Percentiles rank a stretch among this genome's conserved stretches.
These are phyloP conservation scores for Pinguiococcus pyrenoidosus DNA, from an alignment of 108 stramenopile species.

Conservation along the genomic window DNA sequence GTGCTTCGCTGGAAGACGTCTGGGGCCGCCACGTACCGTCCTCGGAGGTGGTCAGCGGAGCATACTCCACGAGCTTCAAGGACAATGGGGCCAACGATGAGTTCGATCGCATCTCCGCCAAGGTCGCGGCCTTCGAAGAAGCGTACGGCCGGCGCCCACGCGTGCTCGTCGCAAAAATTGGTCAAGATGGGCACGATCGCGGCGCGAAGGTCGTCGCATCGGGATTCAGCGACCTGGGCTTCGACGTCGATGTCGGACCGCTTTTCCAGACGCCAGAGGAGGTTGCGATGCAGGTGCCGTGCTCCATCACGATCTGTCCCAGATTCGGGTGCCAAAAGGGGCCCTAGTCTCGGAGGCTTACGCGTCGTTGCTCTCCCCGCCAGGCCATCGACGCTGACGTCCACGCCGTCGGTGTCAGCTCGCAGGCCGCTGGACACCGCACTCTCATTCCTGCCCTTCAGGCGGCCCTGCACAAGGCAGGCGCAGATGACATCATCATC, in stretches of 20 bases:
- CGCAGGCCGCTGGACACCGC: constrained; percentile 92
- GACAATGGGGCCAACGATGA: constrained; percentile 46
- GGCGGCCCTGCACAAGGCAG: constrained; percentile 56
- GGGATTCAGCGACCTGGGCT: constrained; percentile 87
- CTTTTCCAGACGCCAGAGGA: constrained; percentile 90
- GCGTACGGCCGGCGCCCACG: constrained; percentile 83
- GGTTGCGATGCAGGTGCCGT: constrained; percentile 74
- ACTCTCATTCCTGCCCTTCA: constrained; percentile 83
- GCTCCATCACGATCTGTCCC: no score
- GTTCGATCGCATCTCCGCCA: constrained; percentile 52
- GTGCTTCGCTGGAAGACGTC: constrained; percentile 73
- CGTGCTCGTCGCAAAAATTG: constrained; percentile 96
- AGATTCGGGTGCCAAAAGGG: no score
- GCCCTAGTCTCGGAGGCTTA: no score
- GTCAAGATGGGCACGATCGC: constrained; percentile 95
- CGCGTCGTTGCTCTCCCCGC: no score
- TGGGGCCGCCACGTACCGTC: constrained; percentile 85
- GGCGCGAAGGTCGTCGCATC: constrained; percentile 94
- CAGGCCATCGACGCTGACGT: constrained; percentile 89
- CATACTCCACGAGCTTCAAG: constrained; percentile 52
- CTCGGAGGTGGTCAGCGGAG: constrained; percentile 79
- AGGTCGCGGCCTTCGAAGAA: constrained; percentile 72
- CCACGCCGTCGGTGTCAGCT: constrained; percentile 86
- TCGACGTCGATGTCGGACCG: constrained; percentile 95
- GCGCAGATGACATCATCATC: constrained; percentile 69